phyloP scores from a whole-genome alignment of 495 filamentous ascomycete species.

The Chlorociboria aeruginascens region DNA sequence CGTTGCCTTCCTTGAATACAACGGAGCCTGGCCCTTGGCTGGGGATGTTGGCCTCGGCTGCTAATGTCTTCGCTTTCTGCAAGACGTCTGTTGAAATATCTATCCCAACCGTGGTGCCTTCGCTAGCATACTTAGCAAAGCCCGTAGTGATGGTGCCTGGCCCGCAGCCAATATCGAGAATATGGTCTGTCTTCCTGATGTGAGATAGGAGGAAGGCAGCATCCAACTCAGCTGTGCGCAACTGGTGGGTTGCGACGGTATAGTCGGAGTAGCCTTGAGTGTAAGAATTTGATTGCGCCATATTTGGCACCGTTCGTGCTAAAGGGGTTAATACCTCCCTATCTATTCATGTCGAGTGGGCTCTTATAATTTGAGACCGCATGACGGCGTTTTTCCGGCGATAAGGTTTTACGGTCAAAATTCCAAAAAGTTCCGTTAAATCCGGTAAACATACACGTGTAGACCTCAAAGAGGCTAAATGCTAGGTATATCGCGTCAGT shows the following conservation, averaged over 20 bases:
- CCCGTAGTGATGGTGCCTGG: constrained; percentile 43
- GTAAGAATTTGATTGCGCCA: neutral
- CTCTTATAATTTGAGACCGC: too few relatives aligned
- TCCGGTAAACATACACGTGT: too few relatives aligned
- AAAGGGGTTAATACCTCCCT: neutral
- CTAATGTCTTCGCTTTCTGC: neutral
- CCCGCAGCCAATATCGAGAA: constrained; percentile 47
- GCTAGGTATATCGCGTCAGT: too few relatives aligned
- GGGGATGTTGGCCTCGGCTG: constrained; percentile 23
- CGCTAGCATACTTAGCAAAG: constrained; percentile 32
- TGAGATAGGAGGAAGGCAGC: too few relatives aligned
- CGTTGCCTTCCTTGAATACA: constrained; percentile 23
- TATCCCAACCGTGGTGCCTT: constrained; percentile 29
- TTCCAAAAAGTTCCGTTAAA: too few relatives aligned
- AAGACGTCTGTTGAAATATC: constrained; percentile 17
- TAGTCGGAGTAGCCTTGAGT: neutral
- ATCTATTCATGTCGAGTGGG: too few relatives aligned
- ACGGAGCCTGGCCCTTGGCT: constrained; percentile 22
- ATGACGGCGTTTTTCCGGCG: too few relatives aligned
- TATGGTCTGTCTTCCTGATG: constrained; percentile 20
- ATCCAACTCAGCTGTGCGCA: neutral
- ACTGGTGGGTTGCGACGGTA: neutral
- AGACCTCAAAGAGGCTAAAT: too few relatives aligned
- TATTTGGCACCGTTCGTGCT: neutral
- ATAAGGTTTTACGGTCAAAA: too few relatives aligned